Evolutionary conservation across 495 filamentous ascomycete species (phyloP).

Genomic region (Rostrohypoxylon terebratum): DNA sequence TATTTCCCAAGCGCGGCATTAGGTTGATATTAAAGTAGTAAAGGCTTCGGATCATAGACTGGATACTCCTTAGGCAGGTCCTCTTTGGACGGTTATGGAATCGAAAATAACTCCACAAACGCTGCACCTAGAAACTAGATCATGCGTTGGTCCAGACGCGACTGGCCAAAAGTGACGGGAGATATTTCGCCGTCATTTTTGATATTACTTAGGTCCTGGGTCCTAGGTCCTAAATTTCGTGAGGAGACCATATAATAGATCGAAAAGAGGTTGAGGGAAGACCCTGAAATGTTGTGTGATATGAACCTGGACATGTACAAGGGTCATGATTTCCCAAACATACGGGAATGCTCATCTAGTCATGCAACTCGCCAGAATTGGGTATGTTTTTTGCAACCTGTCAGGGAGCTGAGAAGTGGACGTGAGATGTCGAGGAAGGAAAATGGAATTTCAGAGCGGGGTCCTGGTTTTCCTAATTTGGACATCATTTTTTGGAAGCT

Average conservation of each 20-base stretch:
- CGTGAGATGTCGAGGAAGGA: conserved; percentile 11
- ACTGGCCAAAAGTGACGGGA: conserved; percentile 36
- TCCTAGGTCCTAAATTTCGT: too few relatives aligned
- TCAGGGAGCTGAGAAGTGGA: conserved; percentile 10
- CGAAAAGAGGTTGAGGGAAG: conserved; percentile 26
- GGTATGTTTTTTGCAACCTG: conserved; percentile 12
- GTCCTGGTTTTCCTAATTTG: conserved; percentile 28
- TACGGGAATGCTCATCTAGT: conserved; percentile 26
- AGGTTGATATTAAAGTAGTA: conserved; percentile 34
- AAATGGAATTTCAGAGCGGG: conserved; percentile 34
- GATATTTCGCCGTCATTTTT: conserved; percentile 41
- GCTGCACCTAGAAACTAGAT: conserved; percentile 28
- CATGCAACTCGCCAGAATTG: conserved; percentile 29
- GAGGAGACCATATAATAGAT: conserved; percentile 34
- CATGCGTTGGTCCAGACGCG: conserved; percentile 2
- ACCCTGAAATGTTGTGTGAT: conserved; percentile 31
- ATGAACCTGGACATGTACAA: conserved; percentile 24
- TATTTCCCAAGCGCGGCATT: conserved; percentile 25
- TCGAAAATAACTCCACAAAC: conserved; percentile 29
- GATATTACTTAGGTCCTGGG: too few relatives aligned
- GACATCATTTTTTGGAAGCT: neutral
- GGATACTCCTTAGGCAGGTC: conserved; percentile 28
- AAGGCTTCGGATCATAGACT: conserved; percentile 32
- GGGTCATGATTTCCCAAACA: conserved; percentile 31
- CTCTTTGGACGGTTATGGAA: conserved; percentile 21